Percentiles rank a stretch among this genome's conserved stretches.
phyloP scores from a whole-genome alignment of 768 basidiomycete genomes.

The Favolaschia claudopus region DNA sequence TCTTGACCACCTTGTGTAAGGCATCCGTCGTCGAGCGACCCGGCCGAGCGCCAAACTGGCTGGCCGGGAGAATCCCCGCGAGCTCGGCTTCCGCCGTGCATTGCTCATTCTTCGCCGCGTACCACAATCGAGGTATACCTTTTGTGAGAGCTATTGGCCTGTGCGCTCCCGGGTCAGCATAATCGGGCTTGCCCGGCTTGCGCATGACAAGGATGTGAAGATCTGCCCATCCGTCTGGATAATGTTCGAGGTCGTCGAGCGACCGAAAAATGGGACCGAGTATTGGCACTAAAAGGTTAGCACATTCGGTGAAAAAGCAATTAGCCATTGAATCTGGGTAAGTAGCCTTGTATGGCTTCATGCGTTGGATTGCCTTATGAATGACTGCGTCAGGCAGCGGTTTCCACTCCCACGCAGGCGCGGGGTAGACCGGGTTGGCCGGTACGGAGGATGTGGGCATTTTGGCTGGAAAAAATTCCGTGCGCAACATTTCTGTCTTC shows the following conservation, averaged over 20 bases:
- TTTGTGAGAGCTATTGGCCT: constrained; percentile 45
- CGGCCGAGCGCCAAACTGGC: constrained; percentile 48
- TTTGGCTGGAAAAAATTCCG: constrained; percentile 39
- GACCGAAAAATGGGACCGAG: constrained; percentile 39
- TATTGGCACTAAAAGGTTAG: constrained; percentile 30
- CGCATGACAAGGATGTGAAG: constrained; percentile 39
- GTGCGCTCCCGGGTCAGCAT: constrained; percentile 41
- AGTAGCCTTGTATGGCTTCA: constrained; percentile 44
- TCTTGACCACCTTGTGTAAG: constrained; percentile 38
- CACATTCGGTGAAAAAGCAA: constrained; percentile 35
- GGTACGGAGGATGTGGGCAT: constrained; percentile 7
- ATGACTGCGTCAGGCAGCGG: constrained; percentile 37
- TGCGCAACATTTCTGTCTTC: constrained; percentile 30
- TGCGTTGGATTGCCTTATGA: constrained; percentile 25
- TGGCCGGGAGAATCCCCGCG: constrained; percentile 40
- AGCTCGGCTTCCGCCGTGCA: constrained; percentile 35
- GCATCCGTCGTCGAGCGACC: constrained; percentile 48
- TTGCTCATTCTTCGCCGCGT: constrained; percentile 8
- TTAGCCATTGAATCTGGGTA: constrained; percentile 39
- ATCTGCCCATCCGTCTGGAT: constrained; percentile 27
- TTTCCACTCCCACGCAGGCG: constrained; percentile 23
- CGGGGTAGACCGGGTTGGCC: constrained; percentile 32
- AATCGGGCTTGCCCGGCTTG: constrained; percentile 45
- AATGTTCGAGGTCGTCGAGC: constrained; percentile 31
- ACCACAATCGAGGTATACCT: constrained; percentile 26